Evolutionary conservation across 176 grass and related monocot species (phyloP), one percentile per base, ranked within the genome.

Genomic region (Carex myosuroides): DNA sequence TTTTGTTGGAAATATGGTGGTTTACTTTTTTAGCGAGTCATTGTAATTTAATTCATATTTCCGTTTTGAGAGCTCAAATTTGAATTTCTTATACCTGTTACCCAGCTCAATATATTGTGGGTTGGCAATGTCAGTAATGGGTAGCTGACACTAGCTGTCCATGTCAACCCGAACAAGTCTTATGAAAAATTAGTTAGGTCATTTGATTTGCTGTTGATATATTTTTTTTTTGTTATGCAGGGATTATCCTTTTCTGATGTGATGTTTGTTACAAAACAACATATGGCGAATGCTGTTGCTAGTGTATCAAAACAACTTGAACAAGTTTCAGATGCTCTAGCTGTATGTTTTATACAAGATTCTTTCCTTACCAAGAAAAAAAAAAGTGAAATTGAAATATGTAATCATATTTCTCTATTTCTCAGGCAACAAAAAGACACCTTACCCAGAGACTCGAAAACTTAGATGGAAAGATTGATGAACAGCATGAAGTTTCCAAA

Each of bases 231-330:
- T 65, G 29, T 79, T 71, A 67, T 93, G 63, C 89, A 94, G 92
- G 92, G 95, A 78, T 93, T 85, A 85, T 98, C 92, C 54, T 87
- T 98, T 69, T 85, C 95, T 84, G 95, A 98, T 90, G 87, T 95
- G 68, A 94, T 98, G 95, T 98, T 93, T 78, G 91, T 98, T 70
- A 94, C 95, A 44, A 98, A 94, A 93, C 87, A 81, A 33, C 90
- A 93, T 72, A 94, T 98, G 95, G 88, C 90, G 41, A 94, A 74
- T 91, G 95, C 92, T 85, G 92, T 94, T 79, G 74, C 90, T 44
- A 91, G 83, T 81, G 92, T 98, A 75, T 98, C 95, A 33, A 94
- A 98, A 90, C 90, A 97, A 88, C 86, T 98, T 84, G 92, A 98
- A 76, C 92, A 93, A 90, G 92, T 98, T 79, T 93, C 91, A 21